These are phyloP conservation scores for Porodaedalea pini DNA, from an alignment of 1,284 basidiomycete genomes.

Conservation along the genomic window DNA sequence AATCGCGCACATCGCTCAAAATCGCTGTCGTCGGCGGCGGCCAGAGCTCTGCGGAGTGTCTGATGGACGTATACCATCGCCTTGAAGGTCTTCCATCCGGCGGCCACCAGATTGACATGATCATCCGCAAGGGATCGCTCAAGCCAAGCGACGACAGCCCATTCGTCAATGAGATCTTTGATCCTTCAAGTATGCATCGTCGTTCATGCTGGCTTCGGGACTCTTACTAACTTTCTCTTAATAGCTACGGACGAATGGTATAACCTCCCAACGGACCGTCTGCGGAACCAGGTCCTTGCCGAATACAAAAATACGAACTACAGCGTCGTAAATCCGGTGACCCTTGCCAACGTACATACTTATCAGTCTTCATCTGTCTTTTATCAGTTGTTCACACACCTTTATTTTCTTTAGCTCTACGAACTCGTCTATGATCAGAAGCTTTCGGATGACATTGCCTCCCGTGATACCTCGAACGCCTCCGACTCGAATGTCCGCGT, in stretches of 20 bases:
- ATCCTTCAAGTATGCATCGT: conserved; percentile 42
- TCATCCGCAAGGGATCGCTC: conserved; percentile 51
- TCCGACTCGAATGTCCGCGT: conserved; percentile 30
- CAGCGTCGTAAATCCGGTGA: conserved; percentile 50
- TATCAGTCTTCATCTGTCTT: not conserved
- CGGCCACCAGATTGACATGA: conserved; percentile 46
- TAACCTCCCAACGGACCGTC: conserved; percentile 35
- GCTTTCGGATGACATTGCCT: conserved; percentile 42
- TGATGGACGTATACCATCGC: conserved; percentile 46
- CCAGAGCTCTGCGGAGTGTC: conserved; percentile 53
- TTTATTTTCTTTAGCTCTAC: conserved; percentile 38
- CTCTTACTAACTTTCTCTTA: conserved; percentile 7
- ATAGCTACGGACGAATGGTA: conserved; percentile 42
- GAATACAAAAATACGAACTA: conserved; percentile 57
- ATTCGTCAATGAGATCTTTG: conserved; percentile 59
- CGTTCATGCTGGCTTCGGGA: conserved; percentile 1
- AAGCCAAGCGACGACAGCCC: conserved; percentile 56
- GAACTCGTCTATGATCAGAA: conserved; percentile 54
- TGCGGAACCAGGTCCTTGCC: conserved; percentile 35
- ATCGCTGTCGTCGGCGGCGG: conserved; percentile 55
- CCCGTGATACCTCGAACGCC: conserved; percentile 29
- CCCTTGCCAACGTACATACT: conserved; percentile 39
- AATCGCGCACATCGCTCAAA: conserved; percentile 32
- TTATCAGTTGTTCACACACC: not conserved
- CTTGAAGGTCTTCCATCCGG: conserved; percentile 32